phyloP scores from a whole-genome alignment of 208 protist genomes.

The Leishmania martiniquensis region DNA sequence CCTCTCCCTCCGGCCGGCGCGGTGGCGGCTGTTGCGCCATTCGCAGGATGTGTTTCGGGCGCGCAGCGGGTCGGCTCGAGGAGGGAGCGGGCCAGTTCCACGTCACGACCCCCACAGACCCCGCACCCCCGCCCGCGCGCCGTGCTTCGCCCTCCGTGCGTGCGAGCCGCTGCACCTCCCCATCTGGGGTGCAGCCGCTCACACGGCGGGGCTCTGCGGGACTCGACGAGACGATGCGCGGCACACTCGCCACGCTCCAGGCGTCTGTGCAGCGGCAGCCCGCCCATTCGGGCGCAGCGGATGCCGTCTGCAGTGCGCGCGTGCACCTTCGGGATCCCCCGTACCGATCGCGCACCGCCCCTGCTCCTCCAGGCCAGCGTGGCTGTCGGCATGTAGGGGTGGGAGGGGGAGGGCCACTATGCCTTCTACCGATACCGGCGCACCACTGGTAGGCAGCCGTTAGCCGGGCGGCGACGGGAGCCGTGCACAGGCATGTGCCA shows the following conservation, averaged over 20 bases:
- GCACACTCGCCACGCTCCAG: neutral
- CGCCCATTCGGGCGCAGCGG: too few relatives aligned
- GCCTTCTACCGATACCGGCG: neutral
- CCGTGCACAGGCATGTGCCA: neutral
- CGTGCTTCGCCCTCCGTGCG: neutral
- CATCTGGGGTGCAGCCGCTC: neutral
- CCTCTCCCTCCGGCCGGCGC: neutral
- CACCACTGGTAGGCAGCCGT: neutral
- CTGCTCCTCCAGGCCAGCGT: neutral
- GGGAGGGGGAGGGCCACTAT: neutral
- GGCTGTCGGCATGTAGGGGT: neutral
- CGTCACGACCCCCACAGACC: neutral
- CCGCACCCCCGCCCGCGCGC: neutral
- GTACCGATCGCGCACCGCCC: neutral
- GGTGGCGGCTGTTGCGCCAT: neutral
- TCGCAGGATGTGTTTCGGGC: neutral
- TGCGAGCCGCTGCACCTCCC: neutral
- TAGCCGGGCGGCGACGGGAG: neutral
- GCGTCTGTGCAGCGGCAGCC: neutral
- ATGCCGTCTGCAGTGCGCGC: too few relatives aligned
- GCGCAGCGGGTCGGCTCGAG: neutral
- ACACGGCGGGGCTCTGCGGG: neutral
- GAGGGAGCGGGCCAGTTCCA: neutral
- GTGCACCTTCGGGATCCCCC: neutral
- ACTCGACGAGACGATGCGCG: neutral